These are phyloP conservation scores for Penicillium sclerotiorum DNA, from an alignment of 2,329 filamentous ascomycete species.

Conservation along the genomic window DNA sequence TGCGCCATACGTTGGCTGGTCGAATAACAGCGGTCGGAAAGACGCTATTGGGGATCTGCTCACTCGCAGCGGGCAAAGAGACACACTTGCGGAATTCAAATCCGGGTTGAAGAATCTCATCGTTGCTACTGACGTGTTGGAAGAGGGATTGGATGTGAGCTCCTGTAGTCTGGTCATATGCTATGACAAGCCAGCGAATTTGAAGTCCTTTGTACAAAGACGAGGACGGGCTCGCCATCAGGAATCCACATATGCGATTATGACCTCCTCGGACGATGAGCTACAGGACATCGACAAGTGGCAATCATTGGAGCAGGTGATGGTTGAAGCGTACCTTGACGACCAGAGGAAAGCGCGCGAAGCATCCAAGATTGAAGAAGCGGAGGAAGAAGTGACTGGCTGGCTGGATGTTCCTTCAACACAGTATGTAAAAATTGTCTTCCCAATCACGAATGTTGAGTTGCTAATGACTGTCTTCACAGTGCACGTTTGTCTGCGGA, in stretches of 20 bases:
- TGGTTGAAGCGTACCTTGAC: slow-evolving; percentile 70
- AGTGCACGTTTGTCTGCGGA: slow-evolving; percentile 72
- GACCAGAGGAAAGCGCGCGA: slow-evolving; percentile 57
- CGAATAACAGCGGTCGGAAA: slow-evolving; percentile 46
- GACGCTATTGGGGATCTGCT: slow-evolving; percentile 54
- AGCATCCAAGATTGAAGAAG: slow-evolving; percentile 54
- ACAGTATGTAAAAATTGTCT: slow-evolving; percentile 12
- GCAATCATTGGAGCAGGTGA: slow-evolving; percentile 68
- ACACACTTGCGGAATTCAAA: slow-evolving; percentile 58
- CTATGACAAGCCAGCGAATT: slow-evolving; percentile 62
- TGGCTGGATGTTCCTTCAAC: slow-evolving; percentile 45
- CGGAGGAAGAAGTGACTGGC: slow-evolving; percentile 42
- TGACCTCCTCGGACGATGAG: slow-evolving; percentile 46
- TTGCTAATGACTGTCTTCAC: neutral
- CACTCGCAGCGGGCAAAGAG: slow-evolving; percentile 50
- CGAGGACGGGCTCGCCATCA: slow-evolving; percentile 64
- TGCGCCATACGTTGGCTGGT: slow-evolving; percentile 50
- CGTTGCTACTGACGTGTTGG: slow-evolving; percentile 60
- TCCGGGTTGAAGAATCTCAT: slow-evolving; percentile 59
- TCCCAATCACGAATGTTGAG: neutral
- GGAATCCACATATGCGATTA: slow-evolving; percentile 57
- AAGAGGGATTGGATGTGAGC: slow-evolving; percentile 65
- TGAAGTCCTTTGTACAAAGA: slow-evolving; percentile 68
- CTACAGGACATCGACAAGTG: slow-evolving; percentile 54
- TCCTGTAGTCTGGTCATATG: slow-evolving; percentile 67